These are phyloP conservation scores for Haplosporangium gracile DNA, from an alignment of 192 early-diverging fungal species.

Conservation along the genomic window DNA sequence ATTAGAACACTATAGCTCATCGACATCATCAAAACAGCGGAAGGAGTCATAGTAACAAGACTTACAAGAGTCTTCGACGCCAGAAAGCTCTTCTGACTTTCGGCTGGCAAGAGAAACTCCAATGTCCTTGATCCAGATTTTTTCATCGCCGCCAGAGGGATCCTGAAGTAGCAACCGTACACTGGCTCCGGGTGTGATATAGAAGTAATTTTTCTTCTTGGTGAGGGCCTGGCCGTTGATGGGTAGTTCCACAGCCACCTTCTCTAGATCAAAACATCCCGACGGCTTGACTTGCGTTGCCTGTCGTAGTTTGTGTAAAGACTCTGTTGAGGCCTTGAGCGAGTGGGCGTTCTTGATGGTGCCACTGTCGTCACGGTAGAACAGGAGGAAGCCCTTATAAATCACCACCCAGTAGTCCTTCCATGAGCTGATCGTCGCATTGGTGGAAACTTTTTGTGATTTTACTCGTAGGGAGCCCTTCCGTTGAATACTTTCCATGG, in stretches of 20 bases:
- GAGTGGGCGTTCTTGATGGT: constrained; percentile 27
- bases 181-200: constrained; percentile 37
- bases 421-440: constrained; percentile 55
- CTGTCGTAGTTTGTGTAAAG: constrained; percentile 21
- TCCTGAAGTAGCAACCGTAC: constrained; percentile 48
- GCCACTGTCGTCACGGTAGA: constrained; percentile 41
- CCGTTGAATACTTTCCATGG: constrained; percentile 50
- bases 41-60: not conserved
- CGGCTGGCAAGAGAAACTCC: constrained; percentile 32
- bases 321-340: constrained; percentile 25
- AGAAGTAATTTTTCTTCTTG: constrained; percentile 52
- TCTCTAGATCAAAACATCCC: constrained; percentile 48
- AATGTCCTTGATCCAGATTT: constrained; percentile 46
- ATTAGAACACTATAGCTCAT: not conserved
- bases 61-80: constrained; percentile 38
- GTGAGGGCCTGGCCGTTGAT: constrained; percentile 25
- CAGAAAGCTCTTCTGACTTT: constrained; percentile 35
- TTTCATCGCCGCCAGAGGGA: constrained; percentile 37
- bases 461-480: constrained; percentile 65
- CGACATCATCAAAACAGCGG: not conserved
- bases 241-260: constrained; percentile 36
- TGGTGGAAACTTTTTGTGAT: constrained; percentile 45
- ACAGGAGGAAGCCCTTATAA: constrained; percentile 48
- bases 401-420: constrained; percentile 55
- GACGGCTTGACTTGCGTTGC: constrained; percentile 46